A percentile compares a stretch with the other conserved stretches of the same genome.
Evolutionary conservation across 768 basidiomycete species (phyloP).

Genomic region (Boletus rufocinnamomeus): DNA sequence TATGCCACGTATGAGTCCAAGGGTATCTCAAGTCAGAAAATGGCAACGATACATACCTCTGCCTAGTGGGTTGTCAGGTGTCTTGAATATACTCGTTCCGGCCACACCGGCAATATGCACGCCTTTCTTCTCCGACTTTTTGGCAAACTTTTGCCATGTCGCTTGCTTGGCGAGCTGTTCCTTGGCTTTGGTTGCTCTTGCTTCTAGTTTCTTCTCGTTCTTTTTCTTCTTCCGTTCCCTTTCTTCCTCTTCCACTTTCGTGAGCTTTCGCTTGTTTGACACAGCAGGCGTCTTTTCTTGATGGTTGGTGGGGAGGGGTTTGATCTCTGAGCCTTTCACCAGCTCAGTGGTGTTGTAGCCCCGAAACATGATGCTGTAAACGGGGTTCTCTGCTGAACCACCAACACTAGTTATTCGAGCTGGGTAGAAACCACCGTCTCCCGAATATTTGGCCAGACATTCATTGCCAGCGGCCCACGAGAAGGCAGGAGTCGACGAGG

Average conservation of each 20-base stretch:
- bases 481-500: constrained; percentile 49
- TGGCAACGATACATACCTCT: constrained; percentile 56
- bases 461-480: constrained; percentile 84
- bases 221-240: constrained; percentile 90
- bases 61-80: constrained; percentile 88
- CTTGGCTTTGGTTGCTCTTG: constrained; percentile 80
- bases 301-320: constrained; percentile 63
- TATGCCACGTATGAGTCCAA: constrained; percentile 19
- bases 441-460: constrained; percentile 82
- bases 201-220: constrained; percentile 91
- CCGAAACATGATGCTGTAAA: constrained; percentile 89
- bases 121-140: constrained; percentile 92
- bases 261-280: constrained; percentile 74
- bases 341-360: constrained; percentile 91
- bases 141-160: constrained; percentile 93
- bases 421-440: constrained; percentile 84
- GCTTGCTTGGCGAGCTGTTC: constrained; percentile 83
- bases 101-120: constrained; percentile 85
- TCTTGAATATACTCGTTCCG: constrained; percentile 93
- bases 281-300: constrained; percentile 40
- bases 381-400: constrained; percentile 77
- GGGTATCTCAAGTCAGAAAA: background rate
- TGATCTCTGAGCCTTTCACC: constrained; percentile 70
- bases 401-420: constrained; percentile 85
- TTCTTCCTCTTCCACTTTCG: constrained; percentile 82